Evolutionary conservation across 257 asterid species (phyloP).

Genomic region (Forsythia viridissima): DNA sequence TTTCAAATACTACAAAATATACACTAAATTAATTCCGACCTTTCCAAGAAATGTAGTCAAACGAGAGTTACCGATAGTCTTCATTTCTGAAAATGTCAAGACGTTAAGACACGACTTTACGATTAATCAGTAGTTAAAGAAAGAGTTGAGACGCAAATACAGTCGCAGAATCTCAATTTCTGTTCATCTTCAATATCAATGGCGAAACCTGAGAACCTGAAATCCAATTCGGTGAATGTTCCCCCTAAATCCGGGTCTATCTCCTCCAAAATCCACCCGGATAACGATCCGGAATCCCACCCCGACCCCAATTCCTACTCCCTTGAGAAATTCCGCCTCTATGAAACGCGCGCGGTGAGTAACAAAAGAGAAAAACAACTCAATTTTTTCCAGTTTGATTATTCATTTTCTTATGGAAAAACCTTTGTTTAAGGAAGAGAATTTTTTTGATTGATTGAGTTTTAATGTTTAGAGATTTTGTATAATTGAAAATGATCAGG

Average conservation of each 20-base stretch:
- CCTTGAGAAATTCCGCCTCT: conserved; percentile 95
- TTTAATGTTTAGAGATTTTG: background rate
- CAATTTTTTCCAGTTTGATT: background rate
- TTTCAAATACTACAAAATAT: no score
- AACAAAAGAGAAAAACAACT: background rate
- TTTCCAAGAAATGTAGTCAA: background rate
- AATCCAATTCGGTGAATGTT: conserved; percentile 49
- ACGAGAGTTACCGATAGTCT: background rate
- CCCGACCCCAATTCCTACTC: conserved; percentile 72
- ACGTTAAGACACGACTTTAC: conserved; percentile 9
- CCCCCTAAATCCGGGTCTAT: conserved; percentile 42
- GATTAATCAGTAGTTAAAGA: background rate
- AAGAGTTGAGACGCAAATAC: background rate
- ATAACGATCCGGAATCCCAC: conserved; percentile 54
- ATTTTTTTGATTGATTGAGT: background rate
- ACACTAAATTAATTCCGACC: no score
- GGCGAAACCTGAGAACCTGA: conserved; percentile 67
- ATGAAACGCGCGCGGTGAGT: conserved; percentile 85
- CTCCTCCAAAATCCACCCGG: conserved; percentile 56
- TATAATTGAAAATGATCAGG: conserved; percentile 10
- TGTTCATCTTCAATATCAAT: conserved; percentile 28
- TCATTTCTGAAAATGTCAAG: background rate
- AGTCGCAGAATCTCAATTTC: conserved; percentile 4
- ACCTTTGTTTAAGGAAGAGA: background rate
- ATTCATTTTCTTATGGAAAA: conserved; percentile 6